phyloP scores from a whole-genome alignment of 2,329 filamentous ascomycete genomes.

The Colletotrichum godetiae region DNA sequence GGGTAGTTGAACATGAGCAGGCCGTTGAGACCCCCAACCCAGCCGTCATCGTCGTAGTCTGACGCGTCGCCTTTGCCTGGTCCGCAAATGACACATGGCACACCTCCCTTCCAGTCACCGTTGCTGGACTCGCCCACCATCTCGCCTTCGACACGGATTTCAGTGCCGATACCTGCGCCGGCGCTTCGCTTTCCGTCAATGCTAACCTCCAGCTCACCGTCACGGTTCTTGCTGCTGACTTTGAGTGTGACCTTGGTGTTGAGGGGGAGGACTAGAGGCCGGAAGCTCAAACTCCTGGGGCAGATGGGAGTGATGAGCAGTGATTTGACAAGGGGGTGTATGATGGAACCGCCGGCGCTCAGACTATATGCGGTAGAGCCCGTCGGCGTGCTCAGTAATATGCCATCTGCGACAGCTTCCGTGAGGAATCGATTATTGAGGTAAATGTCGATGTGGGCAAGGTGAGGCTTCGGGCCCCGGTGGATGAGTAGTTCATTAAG shows the following conservation, averaged over 20 bases:
- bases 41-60: conserved; percentile 82
- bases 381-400: conserved; percentile 93
- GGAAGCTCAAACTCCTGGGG: conserved; percentile 89
- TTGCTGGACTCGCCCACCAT: conserved; percentile 68
- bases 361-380: conserved; percentile 96
- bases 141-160: conserved; percentile 91
- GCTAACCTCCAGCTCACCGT: conserved; percentile 81
- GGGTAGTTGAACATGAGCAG: conserved; percentile 97
- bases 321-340: conserved; percentile 91
- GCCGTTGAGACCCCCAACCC: conserved; percentile 95
- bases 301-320: conserved; percentile 95
- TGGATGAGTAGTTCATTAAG: conserved; percentile 98
- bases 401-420: conserved; percentile 93
- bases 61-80: conserved; percentile 55
- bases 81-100: conserved; percentile 87
- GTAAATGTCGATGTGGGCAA: conserved; percentile 91
- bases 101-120: conserved; percentile 76
- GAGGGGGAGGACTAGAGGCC: conserved; percentile 88
- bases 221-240: conserved; percentile 83
- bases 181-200: conserved; percentile 79
- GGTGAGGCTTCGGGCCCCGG: conserved; percentile 87
- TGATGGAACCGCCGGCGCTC: conserved; percentile 91
- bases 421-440: conserved; percentile 91
- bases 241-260: conserved; percentile 86
- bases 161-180: conserved; percentile 79